Conservation (phyloP, 306 rosid genomes). For the Cucumis melo region DNA sequence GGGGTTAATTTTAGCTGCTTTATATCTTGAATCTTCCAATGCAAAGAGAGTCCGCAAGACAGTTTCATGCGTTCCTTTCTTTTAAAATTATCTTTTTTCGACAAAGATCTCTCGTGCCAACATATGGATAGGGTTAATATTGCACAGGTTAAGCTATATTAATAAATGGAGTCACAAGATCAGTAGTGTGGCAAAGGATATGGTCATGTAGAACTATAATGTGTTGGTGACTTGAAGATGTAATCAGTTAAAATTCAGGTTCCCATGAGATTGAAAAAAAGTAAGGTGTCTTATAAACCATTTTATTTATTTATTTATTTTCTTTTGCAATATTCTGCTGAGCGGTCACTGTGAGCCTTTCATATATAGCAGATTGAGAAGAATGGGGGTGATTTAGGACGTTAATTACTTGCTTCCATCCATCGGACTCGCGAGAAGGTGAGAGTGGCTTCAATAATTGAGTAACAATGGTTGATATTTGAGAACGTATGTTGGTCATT, state of each 20-base stretch:
- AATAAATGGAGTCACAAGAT: constrained; percentile 92
- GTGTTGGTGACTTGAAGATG: constrained; percentile 66
- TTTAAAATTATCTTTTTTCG: neutral
- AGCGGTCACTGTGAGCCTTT: neutral
- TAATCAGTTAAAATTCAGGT: neutral
- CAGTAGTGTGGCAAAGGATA: constrained; percentile 48
- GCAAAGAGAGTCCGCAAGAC: constrained; percentile 64
- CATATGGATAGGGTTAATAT: constrained; percentile 79
- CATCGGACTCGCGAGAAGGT: constrained; percentile 72
- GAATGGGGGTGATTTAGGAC: constrained; percentile 70
- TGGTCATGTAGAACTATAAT: constrained; percentile 67
- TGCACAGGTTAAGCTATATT: constrained; percentile 84
- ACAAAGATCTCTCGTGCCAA: constrained; percentile 70
- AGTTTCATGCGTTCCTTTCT: constrained; percentile 46
- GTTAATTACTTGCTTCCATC: constrained; percentile 51
- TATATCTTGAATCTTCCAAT: constrained; percentile 56
- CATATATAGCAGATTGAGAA: constrained; percentile 55
- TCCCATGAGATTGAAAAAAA: constrained; percentile 84
- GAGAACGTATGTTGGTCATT: neutral
- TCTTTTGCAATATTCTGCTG: constrained; percentile 1
- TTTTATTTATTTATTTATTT: neutral
- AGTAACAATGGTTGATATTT: constrained; percentile 42
- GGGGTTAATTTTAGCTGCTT: constrained; percentile 46
- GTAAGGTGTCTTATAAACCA: constrained; percentile 49
- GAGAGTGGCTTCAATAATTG: constrained; percentile 51